These are phyloP conservation scores for Novakomyces olei DNA, from an alignment of 805 yeast genomes.

Conservation along the genomic window DNA sequence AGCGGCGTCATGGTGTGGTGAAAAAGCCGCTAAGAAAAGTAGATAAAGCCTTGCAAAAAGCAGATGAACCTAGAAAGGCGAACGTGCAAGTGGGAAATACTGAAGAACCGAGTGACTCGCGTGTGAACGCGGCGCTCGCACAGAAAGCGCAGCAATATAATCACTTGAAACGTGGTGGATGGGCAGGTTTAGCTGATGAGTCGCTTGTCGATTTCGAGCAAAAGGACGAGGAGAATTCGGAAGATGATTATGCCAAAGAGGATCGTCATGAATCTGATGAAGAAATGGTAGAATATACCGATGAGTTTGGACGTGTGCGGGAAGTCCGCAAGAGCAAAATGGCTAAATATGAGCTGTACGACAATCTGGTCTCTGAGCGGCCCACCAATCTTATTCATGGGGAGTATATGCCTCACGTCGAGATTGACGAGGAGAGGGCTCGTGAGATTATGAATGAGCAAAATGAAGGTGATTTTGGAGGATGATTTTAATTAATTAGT, in stretches of 20 bases:
- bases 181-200: too few relatives aligned
- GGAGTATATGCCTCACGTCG: conserved; percentile 8
- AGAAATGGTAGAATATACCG: conserved; percentile 9
- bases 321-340: too few relatives aligned
- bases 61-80: too few relatives aligned
- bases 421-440: not conserved
- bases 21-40: too few relatives aligned
- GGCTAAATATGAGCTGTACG: conserved; percentile 5
- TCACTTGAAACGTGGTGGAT: too few relatives aligned
- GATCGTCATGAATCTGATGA: conserved; percentile 2
- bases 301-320: conserved; percentile 12
- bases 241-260: not conserved
- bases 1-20: too few relatives aligned
- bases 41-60: too few relatives aligned
- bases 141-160: too few relatives aligned
- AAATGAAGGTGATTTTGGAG: conserved; percentile 8
- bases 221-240: conserved; percentile 2
- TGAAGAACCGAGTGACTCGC: too few relatives aligned
- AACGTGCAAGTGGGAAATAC: too few relatives aligned
- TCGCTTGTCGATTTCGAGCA: conserved; percentile 1
- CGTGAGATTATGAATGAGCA: conserved; percentile 6
- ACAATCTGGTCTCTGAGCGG: conserved; percentile 1
- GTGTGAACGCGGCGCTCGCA: too few relatives aligned
- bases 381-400: conserved; percentile 11
- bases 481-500: conserved; percentile 6